Base-by-base conservation (phyloP, 768 basidiomycete genomes). In the Glaciozyma martinii region DNA sequence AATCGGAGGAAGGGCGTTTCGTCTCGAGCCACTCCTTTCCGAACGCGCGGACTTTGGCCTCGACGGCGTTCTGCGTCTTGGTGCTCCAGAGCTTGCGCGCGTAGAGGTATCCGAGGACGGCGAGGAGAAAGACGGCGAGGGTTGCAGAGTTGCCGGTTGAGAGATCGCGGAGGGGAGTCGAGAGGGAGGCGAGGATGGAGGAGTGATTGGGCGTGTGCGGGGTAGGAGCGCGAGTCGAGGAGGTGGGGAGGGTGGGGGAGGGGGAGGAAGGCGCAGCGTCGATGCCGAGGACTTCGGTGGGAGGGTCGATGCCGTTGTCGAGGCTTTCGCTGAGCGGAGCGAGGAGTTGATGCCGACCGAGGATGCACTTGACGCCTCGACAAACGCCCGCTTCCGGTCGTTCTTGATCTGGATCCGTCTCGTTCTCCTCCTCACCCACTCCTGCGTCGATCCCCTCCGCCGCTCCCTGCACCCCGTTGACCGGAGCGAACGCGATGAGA, bases 401-500 rank as follows among this genome's bases (percentile, higher is more conserved):
- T 3, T 46, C 58, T 37, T 21, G 25, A 8, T 46, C 58, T 37
- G 25, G 18, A 10, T 21, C 18, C 1, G 25, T 1, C 25, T 42
- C 33, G 42, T 16, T 29, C 33, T 25, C 62, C 29, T 71, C 43
- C 61, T 46, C 43, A 8, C 18, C n/a, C 18, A 1, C 37, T 13
- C 40, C 59, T 3, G 3, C 56, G 18, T 59, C 61, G 65, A 16
- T 23, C 50, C n/a, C 42, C 52, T 74, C 73, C 27, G 42, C 66
- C 25, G 72, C 68, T 21, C 37, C 63, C 21, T 49, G 59, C 23
- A 23, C 23, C 25, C 19, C 43, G 9, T 40, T 29, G 60, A 64
- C 71, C 63, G 75, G 76, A 18, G 76, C 75, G 62, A 78, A 77
- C 33, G 74, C 84, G 65, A 94, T 86, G 15, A 97, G 80, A 0